A percentile compares a stretch with the other conserved stretches of the same genome.
These are phyloP conservation scores for Salix brachista DNA, from an alignment of 345 rosid genomes.

Conservation along the genomic window DNA sequence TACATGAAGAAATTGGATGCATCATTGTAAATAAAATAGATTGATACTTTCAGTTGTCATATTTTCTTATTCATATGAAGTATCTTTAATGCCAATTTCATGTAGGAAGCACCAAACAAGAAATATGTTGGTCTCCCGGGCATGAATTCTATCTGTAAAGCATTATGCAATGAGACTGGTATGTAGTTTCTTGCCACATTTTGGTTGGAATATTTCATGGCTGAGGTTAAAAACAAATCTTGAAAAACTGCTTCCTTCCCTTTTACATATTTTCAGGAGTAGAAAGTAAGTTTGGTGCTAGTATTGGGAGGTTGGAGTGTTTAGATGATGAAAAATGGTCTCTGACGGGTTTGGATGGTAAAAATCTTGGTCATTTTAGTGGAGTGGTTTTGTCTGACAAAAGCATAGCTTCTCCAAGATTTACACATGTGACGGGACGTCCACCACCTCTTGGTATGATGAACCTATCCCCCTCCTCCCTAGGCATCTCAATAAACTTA, in stretches of 20 bases:
- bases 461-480: neutral
- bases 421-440: slow-evolving; percentile 50
- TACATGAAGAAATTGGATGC: neutral
- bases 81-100: neutral
- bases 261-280: slow-evolving; percentile 45
- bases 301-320: slow-evolving; percentile 69
- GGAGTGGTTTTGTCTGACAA: slow-evolving; percentile 76
- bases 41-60: neutral
- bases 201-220: neutral
- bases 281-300: slow-evolving; percentile 56
- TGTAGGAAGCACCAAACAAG: slow-evolving; percentile 53
- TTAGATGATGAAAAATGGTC: slow-evolving; percentile 58
- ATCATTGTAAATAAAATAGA: neutral
- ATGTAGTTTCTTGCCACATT: neutral
- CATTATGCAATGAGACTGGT: slow-evolving; percentile 66
- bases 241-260: slow-evolving; percentile 4
- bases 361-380: slow-evolving; percentile 50
- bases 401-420: slow-evolving; percentile 56
- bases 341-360: slow-evolving; percentile 55
- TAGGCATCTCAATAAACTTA: neutral
- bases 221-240: neutral
- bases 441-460: slow-evolving; percentile 64
- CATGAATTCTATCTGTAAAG: slow-evolving; percentile 71
- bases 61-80: slow-evolving; percentile 1
- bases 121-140: slow-evolving; percentile 78